phyloP scores from a whole-genome alignment of 495 filamentous ascomycete species.

The Sordaria brevicollis region DNA sequence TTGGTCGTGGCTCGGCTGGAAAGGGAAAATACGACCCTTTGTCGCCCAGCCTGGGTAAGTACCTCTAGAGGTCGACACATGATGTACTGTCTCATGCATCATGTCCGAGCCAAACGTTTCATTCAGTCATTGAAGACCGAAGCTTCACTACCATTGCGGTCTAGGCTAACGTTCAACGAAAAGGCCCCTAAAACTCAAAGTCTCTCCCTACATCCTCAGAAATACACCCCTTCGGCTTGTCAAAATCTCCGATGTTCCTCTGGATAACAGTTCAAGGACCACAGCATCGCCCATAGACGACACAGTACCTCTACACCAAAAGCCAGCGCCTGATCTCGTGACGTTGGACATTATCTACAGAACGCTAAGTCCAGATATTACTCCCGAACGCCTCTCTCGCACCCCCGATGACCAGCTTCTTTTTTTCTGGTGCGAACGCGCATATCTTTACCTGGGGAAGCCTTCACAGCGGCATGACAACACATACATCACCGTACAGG shows the following conservation, averaged over 20 bases:
- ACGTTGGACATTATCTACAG: not conserved
- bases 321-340: not conserved
- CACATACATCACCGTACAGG: not conserved
- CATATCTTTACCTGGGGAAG: not conserved
- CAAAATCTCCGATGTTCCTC: not conserved
- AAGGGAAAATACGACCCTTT: not conserved
- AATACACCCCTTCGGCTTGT: not conserved
- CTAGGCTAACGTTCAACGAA: no score
- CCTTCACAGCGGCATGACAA: not conserved
- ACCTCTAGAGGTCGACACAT: no score
- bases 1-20: constrained; percentile 17
- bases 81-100: no score
- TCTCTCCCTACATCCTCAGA: not conserved
- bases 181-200: not conserved
- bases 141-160: no score
- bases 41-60: not conserved
- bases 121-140: not conserved
- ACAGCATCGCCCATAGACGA: not conserved
- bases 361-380: not conserved
- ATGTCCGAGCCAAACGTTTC: no score
- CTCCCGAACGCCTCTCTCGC: not conserved
- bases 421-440: not conserved
- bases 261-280: not conserved
- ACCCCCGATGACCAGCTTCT: not conserved
- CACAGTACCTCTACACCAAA: not conserved